Conservation (phyloP, 2,329 filamentous ascomycete genomes). For the Diaporthe velutina region DNA sequence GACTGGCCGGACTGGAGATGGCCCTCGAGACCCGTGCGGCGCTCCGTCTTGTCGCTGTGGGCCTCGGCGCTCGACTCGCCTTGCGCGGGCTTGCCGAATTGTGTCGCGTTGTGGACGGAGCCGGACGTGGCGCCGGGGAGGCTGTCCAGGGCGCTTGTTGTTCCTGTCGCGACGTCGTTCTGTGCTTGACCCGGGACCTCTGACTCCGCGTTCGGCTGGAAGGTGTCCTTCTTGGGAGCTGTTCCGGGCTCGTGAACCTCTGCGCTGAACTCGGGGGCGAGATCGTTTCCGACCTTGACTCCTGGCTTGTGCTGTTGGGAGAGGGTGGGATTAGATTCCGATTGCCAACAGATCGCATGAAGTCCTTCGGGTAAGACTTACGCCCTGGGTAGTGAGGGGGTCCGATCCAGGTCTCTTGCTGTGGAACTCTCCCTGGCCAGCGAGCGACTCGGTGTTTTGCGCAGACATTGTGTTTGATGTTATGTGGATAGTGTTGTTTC, state of each 20-base stretch:
- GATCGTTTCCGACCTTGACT: constrained; percentile 70
- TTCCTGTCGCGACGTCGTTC: constrained; percentile 45
- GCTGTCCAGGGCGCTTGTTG: constrained; percentile 52
- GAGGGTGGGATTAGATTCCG: constrained; percentile 39
- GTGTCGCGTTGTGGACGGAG: constrained; percentile 56
- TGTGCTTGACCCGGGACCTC: constrained; percentile 53
- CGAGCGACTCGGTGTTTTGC: constrained; percentile 64
- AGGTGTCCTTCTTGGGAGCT: constrained; percentile 64
- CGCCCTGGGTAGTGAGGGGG: constrained; percentile 66
- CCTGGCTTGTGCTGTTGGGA: constrained; percentile 72
- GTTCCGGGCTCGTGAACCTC: constrained; percentile 72
- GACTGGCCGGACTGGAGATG: constrained; percentile 48
- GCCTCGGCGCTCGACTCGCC: constrained; percentile 58
- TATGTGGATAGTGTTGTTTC: neutral
- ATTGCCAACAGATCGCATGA: neutral
- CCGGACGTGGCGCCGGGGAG: constrained; percentile 59
- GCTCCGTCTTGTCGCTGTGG: constrained; percentile 54
- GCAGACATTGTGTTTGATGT: constrained; percentile 54
- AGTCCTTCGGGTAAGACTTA: constrained; percentile 51
- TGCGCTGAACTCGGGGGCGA: constrained; percentile 72
- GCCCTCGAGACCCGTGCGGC: constrained; percentile 54
- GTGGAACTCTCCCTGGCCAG: constrained; percentile 68
- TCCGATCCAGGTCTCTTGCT: constrained; percentile 62
- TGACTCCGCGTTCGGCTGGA: constrained; percentile 53
- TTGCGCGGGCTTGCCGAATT: constrained; percentile 57